A percentile compares a stretch with the other conserved stretches of the same genome.
Conservation (phyloP, 345 rosid genomes). For the Acer yangbiense region DNA sequence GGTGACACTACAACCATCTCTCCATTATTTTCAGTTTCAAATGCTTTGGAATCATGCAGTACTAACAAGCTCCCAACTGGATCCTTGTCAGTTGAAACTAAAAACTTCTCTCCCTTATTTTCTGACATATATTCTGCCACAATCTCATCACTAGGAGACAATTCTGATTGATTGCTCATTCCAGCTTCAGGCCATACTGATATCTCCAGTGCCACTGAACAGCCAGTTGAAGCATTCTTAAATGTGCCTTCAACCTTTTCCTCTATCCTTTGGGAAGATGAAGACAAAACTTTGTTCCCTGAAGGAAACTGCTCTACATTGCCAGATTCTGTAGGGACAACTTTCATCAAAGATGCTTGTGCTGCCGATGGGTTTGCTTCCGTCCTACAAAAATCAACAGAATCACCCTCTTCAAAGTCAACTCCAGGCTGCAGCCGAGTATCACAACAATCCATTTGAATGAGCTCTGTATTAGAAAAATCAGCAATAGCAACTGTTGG, state of each 20-base stretch:
- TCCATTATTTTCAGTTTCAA: not conserved
- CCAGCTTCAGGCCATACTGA: not conserved
- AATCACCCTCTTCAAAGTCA: conserved; percentile 2
- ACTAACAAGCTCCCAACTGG: not conserved
- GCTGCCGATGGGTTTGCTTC: conserved; percentile 1
- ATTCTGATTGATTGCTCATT: not conserved
- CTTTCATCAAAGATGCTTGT: not conserved
- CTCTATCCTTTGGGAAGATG: not conserved
- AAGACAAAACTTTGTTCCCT: not conserved
- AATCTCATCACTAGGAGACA: not conserved
- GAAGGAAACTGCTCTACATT: conserved; percentile 14
- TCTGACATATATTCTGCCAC: not conserved
- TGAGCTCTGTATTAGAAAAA: not conserved
- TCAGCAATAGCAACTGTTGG: not conserved
- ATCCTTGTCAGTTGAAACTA: not conserved
- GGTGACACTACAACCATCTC: not conserved
- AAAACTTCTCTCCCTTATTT: not conserved
- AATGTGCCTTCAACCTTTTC: conserved; percentile 1
- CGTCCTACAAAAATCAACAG: conserved; percentile 10
- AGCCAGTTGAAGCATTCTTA: not conserved
- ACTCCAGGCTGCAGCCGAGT: not conserved
- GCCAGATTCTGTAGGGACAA: conserved; percentile 8
- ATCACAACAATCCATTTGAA: not conserved
- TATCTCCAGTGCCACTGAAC: conserved; percentile 1
- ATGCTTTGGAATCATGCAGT: not conserved